These are phyloP conservation scores for Tarenaya hassleriana DNA, from an alignment of 345 rosid species.

Conservation along the genomic window DNA sequence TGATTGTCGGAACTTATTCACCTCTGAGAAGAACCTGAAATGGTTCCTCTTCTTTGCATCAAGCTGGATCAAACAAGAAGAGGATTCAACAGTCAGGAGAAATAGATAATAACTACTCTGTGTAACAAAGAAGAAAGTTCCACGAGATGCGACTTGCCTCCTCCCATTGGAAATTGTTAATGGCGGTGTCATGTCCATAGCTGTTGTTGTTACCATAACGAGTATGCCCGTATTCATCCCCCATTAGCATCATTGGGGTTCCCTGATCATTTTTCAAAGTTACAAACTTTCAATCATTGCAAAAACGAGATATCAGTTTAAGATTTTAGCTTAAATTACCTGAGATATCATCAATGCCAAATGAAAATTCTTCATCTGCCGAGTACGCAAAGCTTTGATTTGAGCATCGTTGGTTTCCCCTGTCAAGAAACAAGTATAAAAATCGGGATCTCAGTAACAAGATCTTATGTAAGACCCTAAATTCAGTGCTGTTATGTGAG, in stretches of 20 bases:
- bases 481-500: slow-evolving; percentile 9
- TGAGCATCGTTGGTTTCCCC: slow-evolving; percentile 67
- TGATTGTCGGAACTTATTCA: slow-evolving; percentile 50
- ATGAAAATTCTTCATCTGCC: slow-evolving; percentile 94
- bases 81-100: background rate
- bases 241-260: slow-evolving; percentile 94
- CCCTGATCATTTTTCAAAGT: slow-evolving; percentile 43
- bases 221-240: slow-evolving; percentile 90
- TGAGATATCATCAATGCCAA: slow-evolving; percentile 83
- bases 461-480: background rate
- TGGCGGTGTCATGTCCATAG: slow-evolving; percentile 78
- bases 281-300: too few relatives aligned
- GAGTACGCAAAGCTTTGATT: slow-evolving; percentile 58
- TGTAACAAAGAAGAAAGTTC: background rate
- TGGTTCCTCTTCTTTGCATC: slow-evolving; percentile 43
- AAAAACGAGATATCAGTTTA: background rate
- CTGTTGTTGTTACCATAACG: slow-evolving; percentile 91
- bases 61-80: slow-evolving; percentile 36
- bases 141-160: slow-evolving; percentile 35
- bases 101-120: background rate
- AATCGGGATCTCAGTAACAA: slow-evolving; percentile 8
- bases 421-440: slow-evolving; percentile 28
- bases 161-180: slow-evolving; percentile 82
- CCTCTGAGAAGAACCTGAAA: slow-evolving; percentile 81
- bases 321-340: slow-evolving; percentile 34